Base-by-base conservation (phyloP, 2,329 filamentous ascomycete genomes). In the Verticillium dahliae region DNA sequence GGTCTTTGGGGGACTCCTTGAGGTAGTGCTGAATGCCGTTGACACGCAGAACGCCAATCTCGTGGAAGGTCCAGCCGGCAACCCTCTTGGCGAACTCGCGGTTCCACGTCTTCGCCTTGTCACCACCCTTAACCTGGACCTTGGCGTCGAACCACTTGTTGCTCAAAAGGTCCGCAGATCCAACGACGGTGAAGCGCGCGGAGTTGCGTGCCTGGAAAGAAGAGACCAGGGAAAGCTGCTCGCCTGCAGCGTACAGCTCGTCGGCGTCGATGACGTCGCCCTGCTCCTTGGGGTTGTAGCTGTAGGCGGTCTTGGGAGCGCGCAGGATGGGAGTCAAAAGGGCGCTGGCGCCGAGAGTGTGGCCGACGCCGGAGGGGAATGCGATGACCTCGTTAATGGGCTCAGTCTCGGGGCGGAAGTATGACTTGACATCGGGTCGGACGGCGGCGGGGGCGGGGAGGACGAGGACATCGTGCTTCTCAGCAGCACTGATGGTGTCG, bases 41-140 rank as follows among this genome's bases (percentile, higher is more conserved):
- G 69, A 96, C 90, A 69, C 90, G 89, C 68, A 99, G 74, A 11
- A 99, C 91, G 68, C 95, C 95, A 60, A 89, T 85, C 80, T 99
- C 95, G 78, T 96, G 88, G 81, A 99, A 99, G 0, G 93, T 87
- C 95, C 95, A 99, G n/a, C 85, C 90, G n/a, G 90, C 88, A 61
- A 99, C 75, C 70, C 90, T 87, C 76, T 90, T 89, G 22, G 90
- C 90, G 71, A 99, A 98, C 60, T 90, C 90, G 69, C 87, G 85
- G 79, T 99, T 99, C 68, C 83, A 84, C 13, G 91, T 89, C 73
- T 85, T 84, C 54, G 83, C 79, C 64, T 82, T 73, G 62, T 76
- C 75, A 62, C 76, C 78, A 27, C 74, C 77, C 34, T 74, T 78
- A 71, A 86, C 86, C 75, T 89, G 83, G 57, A 96, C 91, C 72